Conservation (phyloP, 2,329 filamentous ascomycete genomes). For the Fusarium lyarnte region DNA sequence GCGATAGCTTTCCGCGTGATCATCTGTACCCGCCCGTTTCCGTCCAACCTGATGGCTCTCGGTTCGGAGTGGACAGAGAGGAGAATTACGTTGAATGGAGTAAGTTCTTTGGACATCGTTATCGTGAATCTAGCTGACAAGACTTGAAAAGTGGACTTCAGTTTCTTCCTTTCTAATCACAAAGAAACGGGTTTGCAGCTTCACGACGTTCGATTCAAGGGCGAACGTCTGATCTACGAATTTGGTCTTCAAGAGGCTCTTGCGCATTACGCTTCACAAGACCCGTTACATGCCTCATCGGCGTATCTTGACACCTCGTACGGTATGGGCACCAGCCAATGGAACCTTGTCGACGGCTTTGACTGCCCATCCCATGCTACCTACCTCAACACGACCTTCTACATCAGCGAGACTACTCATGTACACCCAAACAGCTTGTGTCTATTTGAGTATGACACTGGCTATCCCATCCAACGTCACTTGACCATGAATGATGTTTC, state of each 20-base stretch:
- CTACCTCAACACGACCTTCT: slow-evolving; percentile 59
- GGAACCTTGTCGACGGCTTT: slow-evolving; percentile 58
- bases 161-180: slow-evolving; percentile 62
- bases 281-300: slow-evolving; percentile 57
- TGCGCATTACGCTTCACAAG: slow-evolving; percentile 60
- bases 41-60: slow-evolving; percentile 14
- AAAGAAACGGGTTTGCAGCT: slow-evolving; percentile 60
- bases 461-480: slow-evolving; percentile 62
- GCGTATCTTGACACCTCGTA: slow-evolving; percentile 59
- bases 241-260: slow-evolving; percentile 65
- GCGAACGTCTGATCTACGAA: slow-evolving; percentile 65
- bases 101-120: background rate
- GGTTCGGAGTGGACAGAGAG: slow-evolving; percentile 17
- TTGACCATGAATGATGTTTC: slow-evolving; percentile 52
- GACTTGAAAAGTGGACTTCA: slow-evolving; percentile 49
- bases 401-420: slow-evolving; percentile 54
- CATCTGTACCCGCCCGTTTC: slow-evolving; percentile 6
- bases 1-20: background rate
- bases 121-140: background rate
- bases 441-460: slow-evolving; percentile 62
- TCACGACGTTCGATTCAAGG: slow-evolving; percentile 63
- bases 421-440: slow-evolving; percentile 63
- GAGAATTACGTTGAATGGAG: slow-evolving; percentile 30
- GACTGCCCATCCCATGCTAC: slow-evolving; percentile 63
- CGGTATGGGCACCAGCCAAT: slow-evolving; percentile 58